phyloP scores from a whole-genome alignment of 2,329 filamentous ascomycete genomes.

The Colletotrichum cuscutae region DNA sequence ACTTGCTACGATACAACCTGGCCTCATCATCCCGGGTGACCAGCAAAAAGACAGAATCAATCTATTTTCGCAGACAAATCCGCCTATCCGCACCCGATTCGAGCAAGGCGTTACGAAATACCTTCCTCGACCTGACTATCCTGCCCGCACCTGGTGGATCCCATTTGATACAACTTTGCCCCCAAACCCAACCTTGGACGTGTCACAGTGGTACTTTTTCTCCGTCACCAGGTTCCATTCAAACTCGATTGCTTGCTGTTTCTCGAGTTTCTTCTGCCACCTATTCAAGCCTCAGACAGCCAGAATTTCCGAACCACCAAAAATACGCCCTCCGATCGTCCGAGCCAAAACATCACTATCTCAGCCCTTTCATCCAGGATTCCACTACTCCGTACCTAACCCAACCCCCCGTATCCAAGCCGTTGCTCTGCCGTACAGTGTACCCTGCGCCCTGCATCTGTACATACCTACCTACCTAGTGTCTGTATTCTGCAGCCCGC shows the following conservation, averaged over 20 bases:
- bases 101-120: conserved; percentile 30
- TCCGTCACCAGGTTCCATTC: neutral
- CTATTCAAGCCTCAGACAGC: neutral
- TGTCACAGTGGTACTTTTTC: neutral
- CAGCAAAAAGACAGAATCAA: neutral
- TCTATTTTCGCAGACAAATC: neutral
- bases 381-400: neutral
- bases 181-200: neutral
- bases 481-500: conserved; percentile 14
- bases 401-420: conserved; percentile 24
- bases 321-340: neutral
- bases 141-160: conserved; percentile 23
- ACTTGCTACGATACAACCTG: no score
- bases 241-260: neutral
- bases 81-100: conserved; percentile 8
- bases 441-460: neutral
- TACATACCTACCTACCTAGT: neutral
- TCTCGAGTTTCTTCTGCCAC: neutral
- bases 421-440: conserved; percentile 1
- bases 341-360: neutral
- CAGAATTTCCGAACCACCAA: neutral
- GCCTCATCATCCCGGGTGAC: no score
- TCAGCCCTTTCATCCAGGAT: neutral
- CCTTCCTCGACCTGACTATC: neutral
- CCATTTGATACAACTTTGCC: neutral